These are phyloP conservation scores for Castanea sativa DNA, from an alignment of 306 rosid species.

Conservation along the genomic window DNA sequence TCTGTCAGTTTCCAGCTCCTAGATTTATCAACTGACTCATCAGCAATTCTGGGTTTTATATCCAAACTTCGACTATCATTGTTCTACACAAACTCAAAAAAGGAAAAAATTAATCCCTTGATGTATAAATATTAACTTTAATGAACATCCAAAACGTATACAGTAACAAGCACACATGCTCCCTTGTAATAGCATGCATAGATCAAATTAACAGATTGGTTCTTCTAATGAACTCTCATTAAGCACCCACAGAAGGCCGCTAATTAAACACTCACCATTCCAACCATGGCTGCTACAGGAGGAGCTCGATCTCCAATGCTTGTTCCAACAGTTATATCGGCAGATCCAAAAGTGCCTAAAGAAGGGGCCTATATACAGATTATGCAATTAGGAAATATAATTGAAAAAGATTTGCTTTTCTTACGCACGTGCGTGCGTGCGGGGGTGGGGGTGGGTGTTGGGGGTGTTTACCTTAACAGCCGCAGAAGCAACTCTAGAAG, in stretches of 20 bases:
- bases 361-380: slow-evolving; percentile 59
- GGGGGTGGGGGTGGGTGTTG: no score
- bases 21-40: slow-evolving; percentile 80
- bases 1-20: slow-evolving; percentile 91
- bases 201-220: not conserved
- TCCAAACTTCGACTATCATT: slow-evolving; percentile 78
- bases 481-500: slow-evolving; percentile 83
- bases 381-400: slow-evolving; percentile 26
- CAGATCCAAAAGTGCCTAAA: slow-evolving; percentile 61
- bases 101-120: slow-evolving; percentile 16
- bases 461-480: slow-evolving; percentile 68
- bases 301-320: slow-evolving; percentile 81
- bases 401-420: slow-evolving; percentile 17
- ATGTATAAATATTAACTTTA: slow-evolving; percentile 8
- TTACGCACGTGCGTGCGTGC: not conserved
- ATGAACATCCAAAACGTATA: slow-evolving; percentile 1
- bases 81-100: slow-evolving; percentile 52
- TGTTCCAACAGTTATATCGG: slow-evolving; percentile 68
- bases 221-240: not conserved
- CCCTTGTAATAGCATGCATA: not conserved
- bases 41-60: slow-evolving; percentile 85
- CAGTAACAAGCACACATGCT: not conserved
- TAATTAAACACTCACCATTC: slow-evolving; percentile 59
- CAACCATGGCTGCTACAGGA: slow-evolving; percentile 73
- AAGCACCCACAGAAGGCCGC: slow-evolving; percentile 2